Evolutionary conservation across 306 rosid genomes (phyloP).

Genomic region (Argentina anserina): DNA sequence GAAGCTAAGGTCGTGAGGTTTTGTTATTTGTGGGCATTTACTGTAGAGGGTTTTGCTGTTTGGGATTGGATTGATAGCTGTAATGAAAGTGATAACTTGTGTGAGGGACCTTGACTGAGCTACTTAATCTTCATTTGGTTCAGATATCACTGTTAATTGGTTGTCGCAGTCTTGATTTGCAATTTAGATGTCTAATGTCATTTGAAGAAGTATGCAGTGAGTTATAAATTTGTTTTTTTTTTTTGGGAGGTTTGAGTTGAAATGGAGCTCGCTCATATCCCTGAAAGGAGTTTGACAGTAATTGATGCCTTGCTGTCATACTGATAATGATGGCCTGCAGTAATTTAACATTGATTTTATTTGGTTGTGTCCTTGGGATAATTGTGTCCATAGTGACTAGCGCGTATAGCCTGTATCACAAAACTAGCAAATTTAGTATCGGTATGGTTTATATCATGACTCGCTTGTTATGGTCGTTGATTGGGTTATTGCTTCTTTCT

Average conservation of each 20-base stretch:
- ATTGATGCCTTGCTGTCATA: not conserved
- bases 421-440: not conserved
- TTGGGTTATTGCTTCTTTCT: slow-evolving; percentile 4
- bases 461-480: not conserved
- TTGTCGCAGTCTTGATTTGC: not conserved
- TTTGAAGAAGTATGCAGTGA: not conserved
- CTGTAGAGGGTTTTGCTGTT: not conserved
- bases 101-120: not conserved
- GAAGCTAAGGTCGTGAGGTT: not conserved
- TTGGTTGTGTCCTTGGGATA: not conserved
- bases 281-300: not conserved
- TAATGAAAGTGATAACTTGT: not conserved
- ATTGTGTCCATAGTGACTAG: not conserved
- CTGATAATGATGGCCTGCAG: not conserved
- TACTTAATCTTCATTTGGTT: not conserved
- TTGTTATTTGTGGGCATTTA: not conserved
- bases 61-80: not conserved
- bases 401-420: not conserved
- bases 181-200: not conserved
- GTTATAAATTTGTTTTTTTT: too few species aligned
- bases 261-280: not conserved
- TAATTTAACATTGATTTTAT: not conserved
- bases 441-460: not conserved
- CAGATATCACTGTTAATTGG: not conserved
- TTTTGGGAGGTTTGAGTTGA: too few species aligned